A percentile compares a stretch with the other conserved stretches of the same genome.
phyloP scores from a whole-genome alignment of 2,329 filamentous ascomycete species.

The Rachicladosporium sp. region DNA sequence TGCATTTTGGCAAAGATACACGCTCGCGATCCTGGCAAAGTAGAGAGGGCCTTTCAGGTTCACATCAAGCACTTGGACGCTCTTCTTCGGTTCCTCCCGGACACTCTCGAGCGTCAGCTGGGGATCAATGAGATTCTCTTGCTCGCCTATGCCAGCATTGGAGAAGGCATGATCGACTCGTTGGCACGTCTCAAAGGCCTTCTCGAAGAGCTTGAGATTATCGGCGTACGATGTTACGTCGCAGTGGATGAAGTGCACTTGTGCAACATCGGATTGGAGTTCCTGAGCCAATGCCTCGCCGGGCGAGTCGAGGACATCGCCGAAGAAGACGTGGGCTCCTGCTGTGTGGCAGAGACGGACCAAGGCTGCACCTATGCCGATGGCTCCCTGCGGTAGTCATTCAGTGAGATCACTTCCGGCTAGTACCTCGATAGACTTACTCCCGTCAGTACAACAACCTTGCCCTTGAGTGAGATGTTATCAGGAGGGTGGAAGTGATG shows the following conservation, averaged over 20 bases:
- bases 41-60: constrained; percentile 37
- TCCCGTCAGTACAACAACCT: constrained; percentile 22
- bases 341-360: constrained; percentile 27
- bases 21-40: constrained; percentile 37
- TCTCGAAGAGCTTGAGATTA: constrained; percentile 35
- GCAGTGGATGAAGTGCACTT: constrained; percentile 28
- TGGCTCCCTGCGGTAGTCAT: constrained; percentile 25
- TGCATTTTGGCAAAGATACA: constrained; percentile 33
- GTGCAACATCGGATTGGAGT: constrained; percentile 10
- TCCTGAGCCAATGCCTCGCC: constrained; percentile 23
- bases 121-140: constrained; percentile 34
- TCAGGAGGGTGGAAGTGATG: constrained; percentile 12
- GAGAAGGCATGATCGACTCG: constrained; percentile 38
- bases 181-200: constrained; percentile 33
- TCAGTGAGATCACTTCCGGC: background rate
- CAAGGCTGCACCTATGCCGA: constrained; percentile 33
- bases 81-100: constrained; percentile 22
- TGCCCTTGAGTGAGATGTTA: constrained; percentile 12
- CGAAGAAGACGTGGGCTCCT: constrained; percentile 33
- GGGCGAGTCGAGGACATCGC: constrained; percentile 27
- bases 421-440: constrained; percentile 9
- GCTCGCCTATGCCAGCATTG: constrained; percentile 36
- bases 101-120: constrained; percentile 32
- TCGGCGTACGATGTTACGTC: constrained; percentile 37
- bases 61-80: constrained; percentile 32